A percentile compares a stretch with the other conserved stretches of the same genome.
Conservation (phyloP, 805 yeast species). For the Ogataea pignaliae region DNA sequence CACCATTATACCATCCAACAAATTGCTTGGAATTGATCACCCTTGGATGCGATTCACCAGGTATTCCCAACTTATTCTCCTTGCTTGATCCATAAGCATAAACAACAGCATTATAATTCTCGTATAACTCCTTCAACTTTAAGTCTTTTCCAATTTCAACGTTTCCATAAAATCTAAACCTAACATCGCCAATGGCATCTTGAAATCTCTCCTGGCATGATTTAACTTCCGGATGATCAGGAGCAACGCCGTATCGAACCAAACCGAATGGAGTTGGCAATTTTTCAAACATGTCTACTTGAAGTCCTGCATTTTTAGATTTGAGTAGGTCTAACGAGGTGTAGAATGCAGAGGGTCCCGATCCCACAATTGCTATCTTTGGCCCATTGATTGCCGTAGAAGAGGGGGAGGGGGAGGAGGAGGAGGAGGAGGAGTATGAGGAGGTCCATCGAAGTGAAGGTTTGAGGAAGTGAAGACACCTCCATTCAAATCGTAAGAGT, state of each 20-base stretch:
- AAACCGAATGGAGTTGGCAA: slow-evolving; percentile 90
- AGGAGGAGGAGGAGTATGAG: background rate
- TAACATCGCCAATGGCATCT: slow-evolving; percentile 34
- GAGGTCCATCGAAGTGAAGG: background rate
- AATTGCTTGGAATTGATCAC: slow-evolving; percentile 79
- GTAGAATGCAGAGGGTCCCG: slow-evolving; percentile 97
- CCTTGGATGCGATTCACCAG: slow-evolving; percentile 59
- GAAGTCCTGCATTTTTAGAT: slow-evolving; percentile 13
- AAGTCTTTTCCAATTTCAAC: slow-evolving; percentile 63
- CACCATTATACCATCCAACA: slow-evolving; percentile 96
- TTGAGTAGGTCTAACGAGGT: slow-evolving; percentile 72
- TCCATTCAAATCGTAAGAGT: too few species aligned
- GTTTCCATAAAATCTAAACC: slow-evolving; percentile 67
- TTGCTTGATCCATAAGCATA: slow-evolving; percentile 77
- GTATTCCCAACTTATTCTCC: slow-evolving; percentile 49
- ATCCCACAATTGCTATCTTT: slow-evolving; percentile 76
- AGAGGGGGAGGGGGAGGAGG: background rate
- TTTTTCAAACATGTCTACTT: slow-evolving; percentile 76
- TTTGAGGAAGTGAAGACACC: background rate
- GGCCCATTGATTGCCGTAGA: slow-evolving; percentile 2
- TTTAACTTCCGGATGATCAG: slow-evolving; percentile 97
- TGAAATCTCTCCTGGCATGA: slow-evolving; percentile 73
- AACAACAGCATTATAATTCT: slow-evolving; percentile 67
- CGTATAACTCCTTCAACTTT: slow-evolving; percentile 41
- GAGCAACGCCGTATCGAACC: slow-evolving; percentile 95